Evolutionary conservation across 2,329 filamentous ascomycete genomes (phyloP).

Genomic region (Cercospora sp.): DNA sequence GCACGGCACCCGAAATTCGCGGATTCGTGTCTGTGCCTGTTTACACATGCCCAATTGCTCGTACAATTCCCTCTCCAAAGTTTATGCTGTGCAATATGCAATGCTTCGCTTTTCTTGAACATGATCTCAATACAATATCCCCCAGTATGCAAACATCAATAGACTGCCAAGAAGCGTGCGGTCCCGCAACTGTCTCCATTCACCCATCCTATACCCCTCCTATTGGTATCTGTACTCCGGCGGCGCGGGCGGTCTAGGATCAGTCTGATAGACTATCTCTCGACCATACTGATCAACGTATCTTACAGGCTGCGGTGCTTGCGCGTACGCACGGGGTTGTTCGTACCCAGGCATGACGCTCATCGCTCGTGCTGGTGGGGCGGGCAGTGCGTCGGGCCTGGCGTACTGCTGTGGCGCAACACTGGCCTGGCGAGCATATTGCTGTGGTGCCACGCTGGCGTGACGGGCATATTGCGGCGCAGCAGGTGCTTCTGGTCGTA

Average conservation of each 20-base stretch:
- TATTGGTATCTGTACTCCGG: conserved; percentile 34
- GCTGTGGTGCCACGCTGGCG: conserved; percentile 46
- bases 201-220: neutral
- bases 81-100: neutral
- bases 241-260: conserved; percentile 29
- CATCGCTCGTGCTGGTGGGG: conserved; percentile 38
- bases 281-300: conserved; percentile 47
- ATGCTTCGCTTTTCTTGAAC: neutral
- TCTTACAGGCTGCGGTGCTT: conserved; percentile 32
- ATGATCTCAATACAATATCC: neutral
- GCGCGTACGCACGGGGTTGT: conserved; percentile 24
- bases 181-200: neutral
- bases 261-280: conserved; percentile 33
- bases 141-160: neutral
- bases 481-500: conserved; percentile 57
- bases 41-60: neutral
- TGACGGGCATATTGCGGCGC: conserved; percentile 26
- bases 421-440: conserved; percentile 44
- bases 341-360: conserved; percentile 44
- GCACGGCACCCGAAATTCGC: neutral
- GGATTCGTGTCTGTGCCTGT: neutral
- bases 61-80: neutral
- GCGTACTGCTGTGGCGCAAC: conserved; percentile 46
- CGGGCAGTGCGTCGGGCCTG: conserved; percentile 23
- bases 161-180: neutral